Percentiles rank a stretch among this genome's conserved stretches.
These are phyloP conservation scores for Ligustrum vulgare DNA, from an alignment of 257 asterid genomes.

Conservation along the genomic window DNA sequence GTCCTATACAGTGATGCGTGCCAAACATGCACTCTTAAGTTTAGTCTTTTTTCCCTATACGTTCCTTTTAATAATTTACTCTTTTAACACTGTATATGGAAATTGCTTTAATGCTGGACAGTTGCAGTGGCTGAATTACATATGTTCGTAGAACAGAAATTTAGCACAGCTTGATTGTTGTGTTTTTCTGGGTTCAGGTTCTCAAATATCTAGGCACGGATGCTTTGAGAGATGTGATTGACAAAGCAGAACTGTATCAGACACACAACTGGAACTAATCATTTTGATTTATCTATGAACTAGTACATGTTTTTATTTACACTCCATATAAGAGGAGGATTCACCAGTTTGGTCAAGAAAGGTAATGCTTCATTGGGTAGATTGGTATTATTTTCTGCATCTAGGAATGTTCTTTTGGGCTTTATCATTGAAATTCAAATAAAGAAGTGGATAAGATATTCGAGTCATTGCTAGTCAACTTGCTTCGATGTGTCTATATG, in stretches of 20 bases:
- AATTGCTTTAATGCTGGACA: not conserved
- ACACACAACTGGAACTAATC: constrained; percentile 22
- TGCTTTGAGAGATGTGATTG: constrained; percentile 50
- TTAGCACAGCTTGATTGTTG: constrained; percentile 6
- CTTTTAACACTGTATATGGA: not conserved
- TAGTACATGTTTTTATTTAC: not conserved
- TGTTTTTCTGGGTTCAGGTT: constrained; percentile 31
- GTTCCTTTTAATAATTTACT: too few relatives aligned
- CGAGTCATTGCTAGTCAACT: not conserved
- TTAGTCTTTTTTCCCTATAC: not conserved
- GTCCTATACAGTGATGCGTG: not conserved
- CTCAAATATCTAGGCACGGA: constrained; percentile 46
- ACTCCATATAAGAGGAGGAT: not conserved
- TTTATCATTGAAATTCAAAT: not conserved
- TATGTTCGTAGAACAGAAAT: not conserved
- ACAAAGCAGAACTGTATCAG: constrained; percentile 41
- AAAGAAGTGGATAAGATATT: not conserved
- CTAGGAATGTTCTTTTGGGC: not conserved
- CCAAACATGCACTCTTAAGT: not conserved
- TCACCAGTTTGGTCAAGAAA: not conserved
- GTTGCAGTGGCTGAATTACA: not conserved
- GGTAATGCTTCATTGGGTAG: not conserved
- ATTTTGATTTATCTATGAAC: not conserved
- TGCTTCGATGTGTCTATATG: not conserved
- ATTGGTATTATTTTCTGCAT: not conserved